Percentiles rank a stretch among this genome's conserved stretches.
phyloP scores from a whole-genome alignment of 805 yeast species.

The Barnettozyma vustinii region DNA sequence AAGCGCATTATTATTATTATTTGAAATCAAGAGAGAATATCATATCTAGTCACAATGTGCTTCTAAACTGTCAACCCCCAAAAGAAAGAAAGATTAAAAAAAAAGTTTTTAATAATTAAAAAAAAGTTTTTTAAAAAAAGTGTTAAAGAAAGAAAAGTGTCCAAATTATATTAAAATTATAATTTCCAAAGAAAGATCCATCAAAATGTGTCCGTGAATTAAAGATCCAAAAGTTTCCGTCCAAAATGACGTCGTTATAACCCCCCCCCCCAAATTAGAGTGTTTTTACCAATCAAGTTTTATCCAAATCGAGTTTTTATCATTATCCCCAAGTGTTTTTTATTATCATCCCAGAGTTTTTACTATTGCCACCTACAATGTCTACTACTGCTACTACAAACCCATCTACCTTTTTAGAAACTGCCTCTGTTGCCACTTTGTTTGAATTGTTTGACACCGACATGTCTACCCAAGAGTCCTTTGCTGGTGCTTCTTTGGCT shows the following conservation, averaged over 20 bases:
- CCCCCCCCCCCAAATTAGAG: conserved; percentile 2
- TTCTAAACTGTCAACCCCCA: conserved; percentile 19
- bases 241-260: conserved; percentile 24
- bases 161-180: conserved; percentile 11
- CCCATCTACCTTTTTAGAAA: conserved; percentile 6
- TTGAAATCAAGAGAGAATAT: not conserved
- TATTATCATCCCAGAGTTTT: conserved; percentile 9
- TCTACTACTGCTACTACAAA: conserved; percentile 12
- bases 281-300: not conserved
- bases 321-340: conserved; percentile 4
- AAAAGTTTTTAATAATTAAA: conserved; percentile 9
- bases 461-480: conserved; percentile 12
- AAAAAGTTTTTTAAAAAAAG: conserved; percentile 5
- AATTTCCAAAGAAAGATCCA: conserved; percentile 5
- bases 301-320: not conserved
- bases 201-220: conserved; percentile 24
- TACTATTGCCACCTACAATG: conserved; percentile 5
- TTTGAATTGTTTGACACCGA: conserved; percentile 25
- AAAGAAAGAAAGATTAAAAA: conserved; percentile 10
- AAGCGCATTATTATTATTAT: not conserved
- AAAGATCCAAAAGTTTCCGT: conserved; percentile 12
- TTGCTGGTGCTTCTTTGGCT: conserved; percentile 7
- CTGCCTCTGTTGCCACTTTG: conserved; percentile 19
- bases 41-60: conserved; percentile 19
- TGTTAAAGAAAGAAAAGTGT: conserved; percentile 8